Base-by-base conservation (phyloP, 2,329 filamentous ascomycete species). In the Thermoascus crustaceus region DNA sequence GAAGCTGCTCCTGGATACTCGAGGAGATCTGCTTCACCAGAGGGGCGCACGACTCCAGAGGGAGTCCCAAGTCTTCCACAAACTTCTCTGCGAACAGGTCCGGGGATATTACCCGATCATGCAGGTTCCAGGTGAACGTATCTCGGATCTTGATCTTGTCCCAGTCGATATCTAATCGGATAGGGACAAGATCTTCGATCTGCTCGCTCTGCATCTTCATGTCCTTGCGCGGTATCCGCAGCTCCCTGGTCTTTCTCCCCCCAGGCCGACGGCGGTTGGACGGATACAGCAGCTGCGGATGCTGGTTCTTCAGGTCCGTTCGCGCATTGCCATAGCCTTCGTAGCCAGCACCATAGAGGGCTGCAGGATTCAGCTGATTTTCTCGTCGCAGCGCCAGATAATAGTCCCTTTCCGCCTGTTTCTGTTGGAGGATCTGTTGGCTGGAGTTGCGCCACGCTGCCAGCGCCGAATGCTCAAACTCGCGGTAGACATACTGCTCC, bases 91-190 rank as follows among this genome's bases (percentile, higher is more conserved):
- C 85, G 58, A 96, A 96, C 7, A 91, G 61, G 38, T 94, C 82
- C 13, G 81, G 76, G 14, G 77, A 73, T 3, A 93, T 76, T 8
- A 91, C 73, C 39, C 88, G 81, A 58, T 98, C 91, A 64, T 95
- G 85, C 22, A 96, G 72, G 60, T 98, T 98, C 88, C 89, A 98
- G 3, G 91, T 96, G 49, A 98, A 95, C 1, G 91, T 96, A 61
- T 98, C 91, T 58, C 91, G 83, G 41, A 98, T 72, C 63, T 91
- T 91, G 50, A 96, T 77, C 66, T 94, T 94, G 47, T 96, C 89
- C 74, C 85, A 84, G 53, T 98, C 91, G 32, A 96, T 85, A 51
- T 98, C 91, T 36, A 98, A 66, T 31, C 91, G 78, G 46, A 98
- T 75, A 2, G 91, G 91, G 1, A 96, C 85, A 35, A 98, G 68